Percentiles rank a stretch among this genome's conserved stretches.
Evolutionary conservation across 768 basidiomycete species (phyloP).

Genomic region (button mushroom (Agaricus bisporus)): DNA sequence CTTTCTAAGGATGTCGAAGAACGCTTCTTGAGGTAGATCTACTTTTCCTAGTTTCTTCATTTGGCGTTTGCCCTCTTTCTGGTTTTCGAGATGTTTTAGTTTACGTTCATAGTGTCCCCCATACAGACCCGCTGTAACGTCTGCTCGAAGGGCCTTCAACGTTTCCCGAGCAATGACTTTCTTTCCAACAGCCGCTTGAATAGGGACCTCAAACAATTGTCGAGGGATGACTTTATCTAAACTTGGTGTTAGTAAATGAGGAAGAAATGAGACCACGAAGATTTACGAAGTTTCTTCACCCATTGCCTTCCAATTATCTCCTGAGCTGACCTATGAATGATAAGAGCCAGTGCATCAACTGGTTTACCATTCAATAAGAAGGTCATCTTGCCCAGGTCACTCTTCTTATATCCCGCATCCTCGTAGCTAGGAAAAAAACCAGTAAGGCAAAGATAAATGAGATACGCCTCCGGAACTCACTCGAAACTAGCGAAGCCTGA

Average conservation of each 20-base stretch:
- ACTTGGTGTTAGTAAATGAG: neutral
- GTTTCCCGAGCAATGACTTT: constrained; percentile 89
- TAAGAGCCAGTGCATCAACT: constrained; percentile 89
- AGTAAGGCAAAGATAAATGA: neutral
- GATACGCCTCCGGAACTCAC: constrained; percentile 35
- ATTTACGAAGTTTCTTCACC: constrained; percentile 89
- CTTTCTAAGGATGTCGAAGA: constrained; percentile 83
- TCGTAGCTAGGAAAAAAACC: constrained; percentile 63
- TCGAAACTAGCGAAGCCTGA: constrained; percentile 92
- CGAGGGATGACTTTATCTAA: constrained; percentile 87
- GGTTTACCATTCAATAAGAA: constrained; percentile 86
- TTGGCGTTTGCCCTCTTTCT: constrained; percentile 87
- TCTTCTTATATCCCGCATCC: constrained; percentile 81
- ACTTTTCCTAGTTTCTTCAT: constrained; percentile 89
- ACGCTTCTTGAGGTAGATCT: constrained; percentile 91
- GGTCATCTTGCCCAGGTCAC: constrained; percentile 86
- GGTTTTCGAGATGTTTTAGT: constrained; percentile 80
- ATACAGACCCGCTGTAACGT: constrained; percentile 92
- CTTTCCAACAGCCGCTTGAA: constrained; percentile 87
- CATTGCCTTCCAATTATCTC: constrained; percentile 72
- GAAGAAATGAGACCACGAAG: neutral
- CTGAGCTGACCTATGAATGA: constrained; percentile 80
- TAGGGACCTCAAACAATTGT: constrained; percentile 91
- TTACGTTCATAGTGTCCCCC: constrained; percentile 96
- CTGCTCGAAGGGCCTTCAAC: constrained; percentile 76